Evolutionary conservation across 2,329 filamentous ascomycete species (phyloP).

Genomic region (Cladosporium sp.): DNA sequence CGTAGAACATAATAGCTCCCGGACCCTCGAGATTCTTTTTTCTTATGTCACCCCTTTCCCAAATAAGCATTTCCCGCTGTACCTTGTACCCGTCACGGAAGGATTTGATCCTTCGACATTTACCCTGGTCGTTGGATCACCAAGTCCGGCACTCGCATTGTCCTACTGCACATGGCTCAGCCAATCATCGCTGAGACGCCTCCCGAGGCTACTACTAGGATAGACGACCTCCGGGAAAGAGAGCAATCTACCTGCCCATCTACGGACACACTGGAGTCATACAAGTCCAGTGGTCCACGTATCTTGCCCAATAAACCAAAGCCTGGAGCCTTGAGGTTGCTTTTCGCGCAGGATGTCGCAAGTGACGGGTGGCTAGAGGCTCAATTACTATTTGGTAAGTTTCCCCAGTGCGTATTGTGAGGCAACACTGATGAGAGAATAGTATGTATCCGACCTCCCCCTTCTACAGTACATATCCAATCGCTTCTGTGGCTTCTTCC

Average conservation of each 20-base stretch:
- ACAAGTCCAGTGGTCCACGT: background rate
- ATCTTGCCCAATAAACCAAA: background rate
- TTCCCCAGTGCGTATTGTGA: too few species aligned
- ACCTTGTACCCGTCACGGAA: too few species aligned
- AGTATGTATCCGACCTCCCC: background rate
- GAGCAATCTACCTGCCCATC: background rate
- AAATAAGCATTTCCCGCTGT: too few species aligned
- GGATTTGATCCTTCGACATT: too few species aligned
- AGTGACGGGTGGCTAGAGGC: constrained; percentile 21
- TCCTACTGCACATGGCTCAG: background rate
- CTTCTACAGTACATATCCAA: too few species aligned
- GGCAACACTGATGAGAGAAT: background rate
- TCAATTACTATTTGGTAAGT: constrained; percentile 22
- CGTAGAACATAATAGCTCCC: too few species aligned
- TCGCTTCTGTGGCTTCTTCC: background rate
- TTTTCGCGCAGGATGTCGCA: constrained; percentile 25
- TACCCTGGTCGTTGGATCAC: too few species aligned
- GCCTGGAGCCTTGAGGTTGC: constrained; percentile 3
- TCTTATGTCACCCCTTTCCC: too few species aligned
- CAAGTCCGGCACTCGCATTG: background rate
- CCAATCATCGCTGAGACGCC: background rate
- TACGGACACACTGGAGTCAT: background rate
- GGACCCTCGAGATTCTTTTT: too few species aligned
- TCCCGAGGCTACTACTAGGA: background rate
- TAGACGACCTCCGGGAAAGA: background rate